These are phyloP conservation scores for Fusarium keratoplasticum DNA, from an alignment of 2,329 filamentous ascomycete genomes.

Conservation along the genomic window DNA sequence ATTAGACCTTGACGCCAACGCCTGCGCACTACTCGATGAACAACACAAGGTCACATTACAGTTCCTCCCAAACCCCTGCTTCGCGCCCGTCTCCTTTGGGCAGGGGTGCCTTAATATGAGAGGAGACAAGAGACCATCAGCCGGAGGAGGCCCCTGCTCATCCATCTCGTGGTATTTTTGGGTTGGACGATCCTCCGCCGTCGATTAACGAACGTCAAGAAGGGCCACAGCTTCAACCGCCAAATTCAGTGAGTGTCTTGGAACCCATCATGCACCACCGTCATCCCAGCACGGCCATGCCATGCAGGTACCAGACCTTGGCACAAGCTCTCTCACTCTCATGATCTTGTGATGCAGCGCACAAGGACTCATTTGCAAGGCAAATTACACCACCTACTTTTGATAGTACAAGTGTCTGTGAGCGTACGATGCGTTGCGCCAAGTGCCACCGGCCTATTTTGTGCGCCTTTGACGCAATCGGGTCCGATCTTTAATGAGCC, in stretches of 20 bases:
- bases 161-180: conserved; percentile 22
- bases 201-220: conserved; percentile 37
- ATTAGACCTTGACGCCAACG: background rate
- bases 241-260: background rate
- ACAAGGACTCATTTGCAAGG: conserved; percentile 32
- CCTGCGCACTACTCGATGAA: background rate
- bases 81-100: background rate
- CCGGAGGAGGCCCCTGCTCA: conserved; percentile 7
- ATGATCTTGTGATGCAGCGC: conserved; percentile 20
- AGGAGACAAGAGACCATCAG: background rate
- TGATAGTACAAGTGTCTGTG: conserved; percentile 16
- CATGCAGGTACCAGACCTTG: conserved; percentile 10
- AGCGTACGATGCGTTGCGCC: conserved; percentile 12
- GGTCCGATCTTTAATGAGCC: conserved; percentile 14
- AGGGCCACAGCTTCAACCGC: conserved; percentile 30
- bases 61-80: background rate
- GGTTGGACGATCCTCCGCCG: conserved; percentile 38
- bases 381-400: conserved; percentile 13
- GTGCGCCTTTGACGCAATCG: conserved; percentile 14
- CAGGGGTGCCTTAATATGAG: conserved; percentile 3
- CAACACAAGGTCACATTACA: background rate
- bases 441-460: conserved; percentile 15
- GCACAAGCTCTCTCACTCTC: conserved; percentile 12
- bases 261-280: background rate
- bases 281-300: conserved; percentile 2